A percentile compares a stretch with the other conserved stretches of the same genome.
Conservation (phyloP, 2,329 filamentous ascomycete genomes). For the Ophiostoma australiae region DNA sequence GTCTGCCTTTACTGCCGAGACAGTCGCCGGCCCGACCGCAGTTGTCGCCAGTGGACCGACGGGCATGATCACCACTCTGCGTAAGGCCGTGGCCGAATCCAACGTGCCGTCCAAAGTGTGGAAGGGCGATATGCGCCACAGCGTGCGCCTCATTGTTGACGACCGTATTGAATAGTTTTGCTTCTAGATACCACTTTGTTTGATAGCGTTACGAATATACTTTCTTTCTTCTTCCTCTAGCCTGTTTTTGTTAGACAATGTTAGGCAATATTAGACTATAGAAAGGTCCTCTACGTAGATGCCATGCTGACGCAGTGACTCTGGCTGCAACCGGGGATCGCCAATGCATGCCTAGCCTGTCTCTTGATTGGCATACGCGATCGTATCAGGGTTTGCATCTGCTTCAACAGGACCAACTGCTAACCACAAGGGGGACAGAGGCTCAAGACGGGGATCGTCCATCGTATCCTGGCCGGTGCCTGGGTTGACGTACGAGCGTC, state of each 20-base stretch:
- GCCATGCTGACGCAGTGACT: not conserved
- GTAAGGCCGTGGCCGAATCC: slow-evolving; percentile 48
- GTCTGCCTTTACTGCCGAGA: slow-evolving; percentile 44
- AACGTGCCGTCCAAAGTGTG: slow-evolving; percentile 53
- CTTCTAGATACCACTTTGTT: not conserved
- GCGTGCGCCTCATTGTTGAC: slow-evolving; percentile 15
- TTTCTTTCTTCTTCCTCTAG: not conserved
- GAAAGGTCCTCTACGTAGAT: not conserved
- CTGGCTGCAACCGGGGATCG: not conserved
- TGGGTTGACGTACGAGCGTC: not conserved
- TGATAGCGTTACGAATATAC: not conserved
- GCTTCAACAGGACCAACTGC: not conserved
- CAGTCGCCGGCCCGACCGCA: slow-evolving; percentile 45
- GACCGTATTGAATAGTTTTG: slow-evolving; percentile 16
- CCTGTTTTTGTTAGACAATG: too few species aligned
- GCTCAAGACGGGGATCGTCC: not conserved
- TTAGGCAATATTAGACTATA: not conserved
- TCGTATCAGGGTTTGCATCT: not conserved
- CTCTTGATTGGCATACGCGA: not conserved
- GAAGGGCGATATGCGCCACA: slow-evolving; percentile 43
- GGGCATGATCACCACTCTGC: slow-evolving; percentile 55
- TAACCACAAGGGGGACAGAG: not conserved
- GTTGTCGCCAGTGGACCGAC: slow-evolving; percentile 59
- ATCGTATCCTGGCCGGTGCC: not conserved
- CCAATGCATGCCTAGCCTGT: not conserved